Base-by-base conservation (phyloP, 345 rosid genomes). In the Hypericum androsaemum region DNA sequence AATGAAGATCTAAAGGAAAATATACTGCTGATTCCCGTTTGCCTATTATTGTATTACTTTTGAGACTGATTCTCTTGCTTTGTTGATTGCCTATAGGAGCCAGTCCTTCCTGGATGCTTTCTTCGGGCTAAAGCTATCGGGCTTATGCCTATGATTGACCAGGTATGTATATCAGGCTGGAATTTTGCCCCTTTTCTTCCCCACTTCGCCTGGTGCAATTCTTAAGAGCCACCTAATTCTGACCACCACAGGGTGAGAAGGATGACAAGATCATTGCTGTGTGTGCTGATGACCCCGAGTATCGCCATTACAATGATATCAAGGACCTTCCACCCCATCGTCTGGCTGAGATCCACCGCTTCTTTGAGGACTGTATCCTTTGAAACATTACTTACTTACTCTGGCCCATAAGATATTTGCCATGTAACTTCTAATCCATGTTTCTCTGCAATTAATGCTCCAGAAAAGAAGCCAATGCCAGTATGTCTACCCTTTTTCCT, bases 181-280 rank as follows among this genome's bases (percentile, higher is more conserved):
- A 10, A 7, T 36, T n/a, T 13, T 7, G 41, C n/a, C 9, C 9
- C n/a, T 11, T 32, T 43, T 5, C 6, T 11, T 15, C 6, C 10
- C 11, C 32, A 8, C 15, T 38, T 0, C n/a, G 11, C 6, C 12
- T 22, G 32, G 37, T 17, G 2, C 32, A 22, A 22, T 22, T 22
- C 32, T 22, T 22, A 22, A 22, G 2, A 22, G 32, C 32, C 32
- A 4, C 52, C 32, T 35, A 10, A 12, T 12, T 12, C 45, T 59
- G 49, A 50, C 28, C 6, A 59, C 59, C 37, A n/a, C 39, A 66
- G 71, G 71, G 71, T 55, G 65, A 66, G 52, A 66, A 56, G 50
- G 71, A 66, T 56, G 71, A 66, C 53, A 66, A 66, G 71, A 66
- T 66, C 50, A 66, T 66, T 55, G 71, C 71, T 51, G 71, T 66